Percentiles rank a stretch among this genome's conserved stretches.
These are phyloP conservation scores for Kluyveromyces sp. DNA, from an alignment of 1,139 yeast species.

Conservation along the genomic window DNA sequence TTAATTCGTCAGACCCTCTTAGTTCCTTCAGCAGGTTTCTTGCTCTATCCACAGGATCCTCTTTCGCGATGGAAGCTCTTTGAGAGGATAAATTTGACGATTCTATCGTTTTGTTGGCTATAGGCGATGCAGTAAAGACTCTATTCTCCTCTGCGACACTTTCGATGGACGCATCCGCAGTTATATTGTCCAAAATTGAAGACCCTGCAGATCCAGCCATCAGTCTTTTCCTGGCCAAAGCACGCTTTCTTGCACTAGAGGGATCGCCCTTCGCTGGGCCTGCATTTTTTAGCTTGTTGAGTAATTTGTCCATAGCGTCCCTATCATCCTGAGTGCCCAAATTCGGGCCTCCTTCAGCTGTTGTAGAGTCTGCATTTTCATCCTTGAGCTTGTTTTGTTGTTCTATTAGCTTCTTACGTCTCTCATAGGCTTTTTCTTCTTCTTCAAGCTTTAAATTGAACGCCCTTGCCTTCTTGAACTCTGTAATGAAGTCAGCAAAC, in stretches of 20 bases:
- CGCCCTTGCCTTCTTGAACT: slow-evolving; percentile 56
- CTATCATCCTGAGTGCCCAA: slow-evolving; percentile 30
- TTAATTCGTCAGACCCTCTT: slow-evolving; percentile 23
- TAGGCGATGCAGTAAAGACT: background rate
- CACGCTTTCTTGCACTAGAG: slow-evolving; percentile 73
- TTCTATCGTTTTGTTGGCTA: background rate
- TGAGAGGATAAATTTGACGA: background rate
- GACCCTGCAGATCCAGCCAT: slow-evolving; percentile 35
- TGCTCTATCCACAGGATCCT: slow-evolving; percentile 29
- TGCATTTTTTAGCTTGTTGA: slow-evolving; percentile 67
- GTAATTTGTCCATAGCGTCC: slow-evolving; percentile 67
- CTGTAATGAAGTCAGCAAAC: slow-evolving; percentile 57
- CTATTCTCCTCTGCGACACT: background rate
- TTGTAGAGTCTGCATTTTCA: slow-evolving; percentile 8
- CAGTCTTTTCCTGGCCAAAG: slow-evolving; percentile 62
- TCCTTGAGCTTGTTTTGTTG: slow-evolving; percentile 29
- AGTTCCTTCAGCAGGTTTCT: slow-evolving; percentile 27
- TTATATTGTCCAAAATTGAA: slow-evolving; percentile 9
- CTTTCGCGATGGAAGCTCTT: slow-evolving; percentile 8
- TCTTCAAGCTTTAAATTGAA: slow-evolving; percentile 66
- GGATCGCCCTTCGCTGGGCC: slow-evolving; percentile 71
- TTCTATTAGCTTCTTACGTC: slow-evolving; percentile 55
- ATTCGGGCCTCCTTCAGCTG: slow-evolving; percentile 17
- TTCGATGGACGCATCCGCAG: slow-evolving; percentile 13
- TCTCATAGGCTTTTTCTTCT: slow-evolving; percentile 59